A percentile compares a stretch with the other conserved stretches of the same genome.
Conservation (phyloP, 768 basidiomycete genomes). For the Termitomyces sp. region DNA sequence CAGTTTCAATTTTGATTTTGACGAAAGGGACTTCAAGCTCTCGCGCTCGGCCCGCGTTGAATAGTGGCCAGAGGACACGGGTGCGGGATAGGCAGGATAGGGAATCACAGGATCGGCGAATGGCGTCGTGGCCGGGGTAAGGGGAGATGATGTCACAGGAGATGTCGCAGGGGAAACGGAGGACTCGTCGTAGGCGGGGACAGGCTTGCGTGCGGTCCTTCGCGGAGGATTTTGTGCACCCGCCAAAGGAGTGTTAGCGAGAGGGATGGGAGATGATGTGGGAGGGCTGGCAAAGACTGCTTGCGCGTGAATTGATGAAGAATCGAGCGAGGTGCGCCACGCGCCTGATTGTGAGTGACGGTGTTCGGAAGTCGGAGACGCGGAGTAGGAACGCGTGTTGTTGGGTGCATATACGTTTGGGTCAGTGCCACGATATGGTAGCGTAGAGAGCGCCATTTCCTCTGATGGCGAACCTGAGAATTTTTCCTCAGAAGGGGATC, state of each 20-base stretch:
- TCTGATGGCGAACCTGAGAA: conserved; percentile 10
- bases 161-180: background rate
- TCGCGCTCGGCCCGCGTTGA: conserved; percentile 14
- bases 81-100: background rate
- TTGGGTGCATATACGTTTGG: background rate
- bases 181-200: conserved; percentile 14
- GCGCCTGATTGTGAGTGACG: background rate
- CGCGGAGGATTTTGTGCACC: conserved; percentile 1
- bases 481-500: conserved; percentile 16
- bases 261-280: background rate
- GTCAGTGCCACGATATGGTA: conserved; percentile 1
- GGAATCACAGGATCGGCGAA: conserved; percentile 1
- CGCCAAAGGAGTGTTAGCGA: background rate
- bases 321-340: conserved; percentile 9
- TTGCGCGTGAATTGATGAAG: background rate
- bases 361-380: background rate
- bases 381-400: conserved; percentile 1
- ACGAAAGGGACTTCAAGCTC: conserved; percentile 5
- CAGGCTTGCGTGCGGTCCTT: conserved; percentile 18
- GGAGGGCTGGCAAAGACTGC: conserved; percentile 5
- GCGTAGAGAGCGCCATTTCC: conserved; percentile 4
- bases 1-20: conserved; percentile 6
- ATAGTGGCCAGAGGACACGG: conserved; percentile 12
- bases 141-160: background rate
- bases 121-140: background rate